Base-by-base conservation (phyloP, 2,329 filamentous ascomycete species). In the Geoglossum cookeanum region DNA sequence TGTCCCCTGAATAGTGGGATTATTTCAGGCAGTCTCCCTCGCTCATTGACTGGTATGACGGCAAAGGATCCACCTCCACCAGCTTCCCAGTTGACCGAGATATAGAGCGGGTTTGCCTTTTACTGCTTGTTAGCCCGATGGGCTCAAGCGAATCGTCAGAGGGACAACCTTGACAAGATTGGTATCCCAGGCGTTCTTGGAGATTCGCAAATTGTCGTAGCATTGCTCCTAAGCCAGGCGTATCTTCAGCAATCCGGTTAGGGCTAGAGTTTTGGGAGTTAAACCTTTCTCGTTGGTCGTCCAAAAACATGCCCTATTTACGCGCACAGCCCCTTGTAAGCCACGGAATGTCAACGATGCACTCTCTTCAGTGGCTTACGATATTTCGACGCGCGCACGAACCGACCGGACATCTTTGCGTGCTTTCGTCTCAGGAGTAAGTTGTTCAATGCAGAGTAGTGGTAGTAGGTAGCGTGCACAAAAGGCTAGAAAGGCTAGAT, bases 151-250 rank as follows among this genome's bases (percentile, higher is more conserved):
- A 35, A 4, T 32, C 5, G 37, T 22, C 30, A n/a, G 9, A 6
- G 59, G 57, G 58, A 53, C 30, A 53, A 53, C 89, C 84, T 97
- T 97, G 74, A 97, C 80, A 68, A 98, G 76, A 75, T 98, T 98
- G 67, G 90, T 96, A 72, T 98, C 92, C 92, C 92, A 98, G 58
- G 92, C 92, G 82, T 98, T 98, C 72, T 85, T 87, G 68, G 89
- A 96, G 72, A 98, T 88, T 69, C 88, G 87, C 64, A 98, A 76
- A 72, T 97, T 97, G 72, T 98, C 92, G 74, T 97, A 98, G 77
- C 90, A 96, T 79, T 87, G 87, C 71, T 98, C 92, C 80, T 83
- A 59, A 27, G 15, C 29, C 44, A 22, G 22, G 22, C 33, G 9
- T 51, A n/a, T 35, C n/a, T 17, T n/a, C 29, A 58, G 45, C 55